phyloP scores from a whole-genome alignment of 1,139 yeast genomes.

The Suhomyces terraborum region DNA sequence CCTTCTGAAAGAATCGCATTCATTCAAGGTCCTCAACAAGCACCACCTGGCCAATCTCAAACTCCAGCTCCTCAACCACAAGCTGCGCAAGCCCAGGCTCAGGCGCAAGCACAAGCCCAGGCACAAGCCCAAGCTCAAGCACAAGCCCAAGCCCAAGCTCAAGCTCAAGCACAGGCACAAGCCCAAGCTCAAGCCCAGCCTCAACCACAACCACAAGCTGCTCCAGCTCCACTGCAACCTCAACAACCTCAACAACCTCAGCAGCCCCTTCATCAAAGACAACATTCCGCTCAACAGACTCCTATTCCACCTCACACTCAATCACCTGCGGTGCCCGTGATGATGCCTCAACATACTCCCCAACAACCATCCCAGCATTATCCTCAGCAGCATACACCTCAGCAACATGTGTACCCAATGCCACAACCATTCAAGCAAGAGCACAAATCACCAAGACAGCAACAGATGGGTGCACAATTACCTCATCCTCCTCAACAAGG shows the following conservation, averaged over 20 bases:
- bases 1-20: slow-evolving; percentile 45
- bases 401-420: slow-evolving; percentile 21
- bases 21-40: slow-evolving; percentile 28
- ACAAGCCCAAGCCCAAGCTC: slow-evolving; percentile 10
- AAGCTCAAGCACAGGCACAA: slow-evolving; percentile 7
- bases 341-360: slow-evolving; percentile 18
- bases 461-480: slow-evolving; percentile 22
- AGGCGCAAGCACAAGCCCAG: slow-evolving; percentile 9
- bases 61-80: slow-evolving; percentile 11
- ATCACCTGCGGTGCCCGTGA: slow-evolving; percentile 17
- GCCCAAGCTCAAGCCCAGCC: slow-evolving; percentile 12
- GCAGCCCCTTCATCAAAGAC: slow-evolving; percentile 13
- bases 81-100: slow-evolving; percentile 9
- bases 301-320: slow-evolving; percentile 17
- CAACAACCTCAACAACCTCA: slow-evolving; percentile 15
- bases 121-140: slow-evolving; percentile 12
- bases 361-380: slow-evolving; percentile 19
- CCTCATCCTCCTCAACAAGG: slow-evolving; percentile 29
- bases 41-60: slow-evolving; percentile 10
- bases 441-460: slow-evolving; percentile 26
- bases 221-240: slow-evolving; percentile 1
- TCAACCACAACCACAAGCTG: slow-evolving; percentile 11
- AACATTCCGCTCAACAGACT: slow-evolving; percentile 13
- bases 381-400: slow-evolving; percentile 18
- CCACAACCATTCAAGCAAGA: slow-evolving; percentile 23